These are phyloP conservation scores for Paraphaeosphaeria sporulosa DNA, from an alignment of 2,329 filamentous ascomycete genomes.

Conservation along the genomic window DNA sequence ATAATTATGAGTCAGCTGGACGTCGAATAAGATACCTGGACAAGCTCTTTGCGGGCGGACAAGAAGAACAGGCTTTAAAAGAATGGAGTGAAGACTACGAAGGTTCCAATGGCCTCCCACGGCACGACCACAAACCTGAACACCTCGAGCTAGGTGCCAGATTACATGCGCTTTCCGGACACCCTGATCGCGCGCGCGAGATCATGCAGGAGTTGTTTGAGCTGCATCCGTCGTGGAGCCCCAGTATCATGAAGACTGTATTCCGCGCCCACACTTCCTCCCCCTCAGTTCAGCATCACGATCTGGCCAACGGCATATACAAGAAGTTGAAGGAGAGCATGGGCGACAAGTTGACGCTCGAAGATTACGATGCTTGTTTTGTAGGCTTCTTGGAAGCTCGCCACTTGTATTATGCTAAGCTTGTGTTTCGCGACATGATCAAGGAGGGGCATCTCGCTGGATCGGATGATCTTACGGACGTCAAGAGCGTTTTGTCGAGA, in stretches of 20 bases:
- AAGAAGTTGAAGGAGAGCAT: constrained; percentile 68
- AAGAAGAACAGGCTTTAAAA: constrained; percentile 36
- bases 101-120: constrained; percentile 2
- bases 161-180: constrained; percentile 66
- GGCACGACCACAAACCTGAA: constrained; percentile 39
- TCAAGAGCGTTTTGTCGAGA: constrained; percentile 33
- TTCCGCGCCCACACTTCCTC: constrained; percentile 71
- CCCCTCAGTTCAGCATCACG: constrained; percentile 48
- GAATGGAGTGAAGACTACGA: constrained; percentile 41
- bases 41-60: constrained; percentile 34
- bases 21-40: constrained; percentile 38
- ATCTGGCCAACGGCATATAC: constrained; percentile 58
- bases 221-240: constrained; percentile 55
- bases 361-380: constrained; percentile 79
- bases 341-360: constrained; percentile 67
- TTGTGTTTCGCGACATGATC: constrained; percentile 91
- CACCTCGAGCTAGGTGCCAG: constrained; percentile 70
- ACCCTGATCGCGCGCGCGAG: constrained; percentile 66
- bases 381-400: constrained; percentile 73
- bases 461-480: constrained; percentile 45
- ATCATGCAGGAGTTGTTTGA: constrained; percentile 64
- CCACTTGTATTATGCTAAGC: constrained; percentile 71
- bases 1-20: constrained; percentile 24
- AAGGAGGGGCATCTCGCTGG: constrained; percentile 54
- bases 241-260: constrained; percentile 70